Percentiles rank a stretch among this genome's conserved stretches.
These are phyloP conservation scores for Fusarium sp. DNA, from an alignment of 2,329 filamentous ascomycete species.

Conservation along the genomic window DNA sequence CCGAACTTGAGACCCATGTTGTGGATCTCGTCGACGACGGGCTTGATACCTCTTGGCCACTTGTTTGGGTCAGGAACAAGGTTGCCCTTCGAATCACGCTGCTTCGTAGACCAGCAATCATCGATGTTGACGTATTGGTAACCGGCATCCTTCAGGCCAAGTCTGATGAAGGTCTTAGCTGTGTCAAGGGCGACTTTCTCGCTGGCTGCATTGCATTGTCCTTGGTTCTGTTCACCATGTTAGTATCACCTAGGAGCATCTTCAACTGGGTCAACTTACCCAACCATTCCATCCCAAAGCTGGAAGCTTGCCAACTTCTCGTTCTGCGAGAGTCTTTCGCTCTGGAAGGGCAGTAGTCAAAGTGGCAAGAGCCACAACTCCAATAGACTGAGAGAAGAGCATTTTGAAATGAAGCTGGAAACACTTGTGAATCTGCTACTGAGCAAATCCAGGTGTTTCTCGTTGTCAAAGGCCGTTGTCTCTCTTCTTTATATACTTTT, in stretches of 20 bases:
- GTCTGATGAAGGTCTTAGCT: slow-evolving; percentile 17
- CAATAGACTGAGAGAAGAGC: slow-evolving; percentile 16
- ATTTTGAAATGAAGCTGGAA: neutral
- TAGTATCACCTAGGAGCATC: neutral
- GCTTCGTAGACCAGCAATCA: slow-evolving; percentile 28
- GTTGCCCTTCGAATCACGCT: slow-evolving; percentile 21
- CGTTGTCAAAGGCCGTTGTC: neutral
- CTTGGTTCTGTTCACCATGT: slow-evolving; percentile 8
- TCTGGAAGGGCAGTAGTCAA: slow-evolving; percentile 5
- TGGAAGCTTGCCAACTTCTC: slow-evolving; percentile 21
- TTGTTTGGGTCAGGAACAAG: slow-evolving; percentile 21
- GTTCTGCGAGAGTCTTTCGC: slow-evolving; percentile 7
- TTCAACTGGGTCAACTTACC: neutral
- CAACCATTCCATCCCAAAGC: slow-evolving; percentile 28
- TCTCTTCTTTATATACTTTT: slow-evolving; percentile 5
- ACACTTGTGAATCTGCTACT: neutral
- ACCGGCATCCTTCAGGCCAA: slow-evolving; percentile 22
- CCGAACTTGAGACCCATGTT: slow-evolving; percentile 27
- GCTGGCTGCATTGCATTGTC: slow-evolving; percentile 24
- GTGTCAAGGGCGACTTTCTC: slow-evolving; percentile 25
- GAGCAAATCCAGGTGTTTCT: neutral
- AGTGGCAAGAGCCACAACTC: slow-evolving; percentile 21
- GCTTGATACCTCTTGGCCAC: slow-evolving; percentile 29
- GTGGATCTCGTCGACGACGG: slow-evolving; percentile 23
- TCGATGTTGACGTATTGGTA: slow-evolving; percentile 28